Base-by-base conservation (phyloP, 306 rosid genomes). In the Carpinus viminea region DNA sequence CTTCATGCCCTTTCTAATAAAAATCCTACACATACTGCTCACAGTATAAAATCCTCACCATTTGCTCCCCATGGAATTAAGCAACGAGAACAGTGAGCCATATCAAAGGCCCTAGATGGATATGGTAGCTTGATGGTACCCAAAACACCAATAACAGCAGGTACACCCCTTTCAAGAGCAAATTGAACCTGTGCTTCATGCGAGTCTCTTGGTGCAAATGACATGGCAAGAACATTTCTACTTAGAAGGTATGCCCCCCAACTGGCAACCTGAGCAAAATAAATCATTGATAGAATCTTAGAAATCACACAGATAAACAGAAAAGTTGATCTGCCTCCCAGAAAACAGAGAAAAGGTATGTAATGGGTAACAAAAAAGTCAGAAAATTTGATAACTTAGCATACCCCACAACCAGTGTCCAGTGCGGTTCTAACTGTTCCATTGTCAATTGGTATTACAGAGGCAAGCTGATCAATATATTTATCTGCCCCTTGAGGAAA, bases 341-440 rank as follows among this genome's bases (percentile, higher is more conserved):
- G 54, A 24, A 69, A 84, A 81, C 47, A 72, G 41, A 11, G 17
- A 54, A n/a, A 43, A 70, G 41, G 54, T 46, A 74, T 68, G 21
- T 48, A 18, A 66, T 56, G 20, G 55, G n/a, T 9, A 48, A 78
- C 41, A 55, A 70, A 76, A 74, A 41, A 24, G 74, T 50, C 45
- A 20, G 43, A 68, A 69, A 78, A 65, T n/a, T 64, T 68, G 59
- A 41, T 46, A 60, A 64, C 51, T 51, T 65, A 78, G 62, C 95
- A 74, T 91, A 95, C 98, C 97, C 98, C 98, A n/a, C 98, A 95
- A 62, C 98, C 98, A 80, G 98, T 95, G 83, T 95, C 98, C 26
- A 95, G 78, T 2, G 98, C 98, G 50, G 98, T 95, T 81, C 98
- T 90, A 76, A 92, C 98, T 5, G 90, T 90, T 61, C 98, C 98